Evolutionary conservation across 2,329 filamentous ascomycete species (phyloP), one percentile per base, ranked within the genome.

Genomic region (Colletotrichum cereale): DNA sequence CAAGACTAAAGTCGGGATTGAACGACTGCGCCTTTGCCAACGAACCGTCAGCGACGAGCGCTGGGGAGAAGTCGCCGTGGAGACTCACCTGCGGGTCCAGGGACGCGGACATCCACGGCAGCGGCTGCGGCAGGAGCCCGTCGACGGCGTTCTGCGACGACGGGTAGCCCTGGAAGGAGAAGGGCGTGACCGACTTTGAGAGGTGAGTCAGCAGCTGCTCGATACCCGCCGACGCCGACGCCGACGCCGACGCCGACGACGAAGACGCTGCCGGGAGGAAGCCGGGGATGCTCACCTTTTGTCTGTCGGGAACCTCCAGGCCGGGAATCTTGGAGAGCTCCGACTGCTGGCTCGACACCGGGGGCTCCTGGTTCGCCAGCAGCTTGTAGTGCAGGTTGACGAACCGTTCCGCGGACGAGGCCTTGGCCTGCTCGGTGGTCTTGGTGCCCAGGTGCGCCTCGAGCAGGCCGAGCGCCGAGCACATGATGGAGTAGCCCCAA

Each of bases 401-500:
- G 75, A 90, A 90, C 24, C 88, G 82, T 79, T 90, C 87, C 1
- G 88, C 88, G 3, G 87, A 87, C 6, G 86, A 85, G 5, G 87
- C 88, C 78, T 90, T 90, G 67, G 89, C 88, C 10, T 83, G 83
- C 74, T 89, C 87, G 21, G 85, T 77, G 10, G 87, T 85, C 80
- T 90, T 90, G 69, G 85, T 85, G 36, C 86, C 87, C 18, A 90
- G 80, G 72, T 91, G 88, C 0, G 87, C 86, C 77, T 90, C 88
- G 31, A 90, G 81, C 12, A 91, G 82, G 3, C 88, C 89, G 34
- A 87, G 82, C 1, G 88, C 87, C 3, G 88, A 87, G 74, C 88
- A 90, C 86, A 90, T 89, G 77, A 89, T 89, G 66, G 86, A 88
- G 78, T 90, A 90, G 24, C 88, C 88, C 89, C 89, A 90, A 0